Evolutionary conservation across 306 rosid genomes (phyloP).

Genomic region (Cotoneaster glaucophyllus): DNA sequence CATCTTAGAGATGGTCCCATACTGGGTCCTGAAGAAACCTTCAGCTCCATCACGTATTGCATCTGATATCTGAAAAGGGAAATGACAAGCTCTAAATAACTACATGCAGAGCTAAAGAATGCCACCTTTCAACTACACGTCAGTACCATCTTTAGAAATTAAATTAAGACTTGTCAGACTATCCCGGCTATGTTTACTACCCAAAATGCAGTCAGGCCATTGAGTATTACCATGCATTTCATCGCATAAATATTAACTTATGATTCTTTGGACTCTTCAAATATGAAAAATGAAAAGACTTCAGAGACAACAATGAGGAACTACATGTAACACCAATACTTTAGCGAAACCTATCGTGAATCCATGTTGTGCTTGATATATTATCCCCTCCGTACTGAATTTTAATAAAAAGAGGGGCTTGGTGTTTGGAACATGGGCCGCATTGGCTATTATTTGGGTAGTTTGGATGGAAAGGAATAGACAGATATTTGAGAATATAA

Average conservation of each 20-base stretch:
- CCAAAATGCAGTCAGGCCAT: not conserved
- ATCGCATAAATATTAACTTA: not conserved
- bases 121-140: not conserved
- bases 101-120: constrained; percentile 12
- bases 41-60: constrained; percentile 99
- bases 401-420: not conserved
- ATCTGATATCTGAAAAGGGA: constrained; percentile 68
- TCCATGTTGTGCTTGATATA: not conserved
- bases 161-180: not conserved
- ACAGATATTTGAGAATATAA: not conserved
- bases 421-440: not conserved
- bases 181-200: not conserved
- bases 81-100: constrained; percentile 10
- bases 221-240: not conserved
- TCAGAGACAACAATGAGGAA: not conserved
- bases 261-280: not conserved
- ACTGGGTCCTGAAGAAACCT: constrained; percentile 97
- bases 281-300: not conserved
- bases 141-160: not conserved
- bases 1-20: constrained; percentile 97
- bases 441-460: not conserved
- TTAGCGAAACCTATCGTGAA: not conserved
- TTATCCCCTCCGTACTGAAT: not conserved
- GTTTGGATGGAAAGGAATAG: not conserved
- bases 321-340: not conserved